Conservation (phyloP, 2,329 filamentous ascomycete species). For the Fusarium oxysporum region DNA sequence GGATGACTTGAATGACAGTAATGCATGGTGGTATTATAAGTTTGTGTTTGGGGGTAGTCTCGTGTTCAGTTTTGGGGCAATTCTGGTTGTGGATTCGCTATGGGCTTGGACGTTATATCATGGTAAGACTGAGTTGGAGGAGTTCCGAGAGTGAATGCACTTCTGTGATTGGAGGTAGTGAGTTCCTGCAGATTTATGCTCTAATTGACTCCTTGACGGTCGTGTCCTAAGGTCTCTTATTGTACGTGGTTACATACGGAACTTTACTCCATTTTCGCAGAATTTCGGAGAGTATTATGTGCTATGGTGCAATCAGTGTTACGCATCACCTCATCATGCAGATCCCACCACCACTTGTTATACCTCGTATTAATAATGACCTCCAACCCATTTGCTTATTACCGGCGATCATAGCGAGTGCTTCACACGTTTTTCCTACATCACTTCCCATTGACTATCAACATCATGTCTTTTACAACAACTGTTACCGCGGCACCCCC, state of each 20-base stretch:
- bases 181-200: background rate
- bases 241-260: too few species aligned
- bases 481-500: conserved; percentile 13
- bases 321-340: conserved; percentile 21
- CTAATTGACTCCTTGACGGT: fast-evolving
- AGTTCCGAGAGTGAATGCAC: conserved; percentile 41
- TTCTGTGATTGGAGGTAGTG: background rate
- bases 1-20: conserved; percentile 57
- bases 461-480: conserved; percentile 15
- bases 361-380: conserved; percentile 2
- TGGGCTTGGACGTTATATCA: conserved; percentile 64
- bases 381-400: background rate
- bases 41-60: conserved; percentile 76
- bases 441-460: background rate
- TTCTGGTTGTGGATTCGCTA: conserved; percentile 61
- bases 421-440: background rate
- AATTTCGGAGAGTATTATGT: background rate
- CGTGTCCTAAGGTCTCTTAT: fast-evolving
- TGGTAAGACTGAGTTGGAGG: conserved; percentile 57
- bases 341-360: background rate
- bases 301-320: conserved; percentile 20
- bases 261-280: background rate
- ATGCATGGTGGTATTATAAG: conserved; percentile 76
- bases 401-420: fast-evolving
- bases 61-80: conserved; percentile 72